Conservation (phyloP, 2,329 filamentous ascomycete species). For the Talaromyces sp. region DNA sequence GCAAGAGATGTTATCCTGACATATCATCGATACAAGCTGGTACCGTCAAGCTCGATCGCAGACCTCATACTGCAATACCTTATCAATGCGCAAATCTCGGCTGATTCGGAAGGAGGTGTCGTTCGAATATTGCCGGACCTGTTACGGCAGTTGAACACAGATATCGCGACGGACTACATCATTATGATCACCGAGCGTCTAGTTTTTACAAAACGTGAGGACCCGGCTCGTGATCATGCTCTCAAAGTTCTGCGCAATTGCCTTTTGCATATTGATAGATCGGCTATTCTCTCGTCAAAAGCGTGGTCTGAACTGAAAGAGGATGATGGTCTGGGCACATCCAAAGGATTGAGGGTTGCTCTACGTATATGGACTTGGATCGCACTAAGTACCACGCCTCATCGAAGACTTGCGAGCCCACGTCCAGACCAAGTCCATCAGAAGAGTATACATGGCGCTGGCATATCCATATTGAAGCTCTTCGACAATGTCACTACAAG, state of each 20-base stretch:
- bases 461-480: slow-evolving; percentile 26
- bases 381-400: slow-evolving; percentile 25
- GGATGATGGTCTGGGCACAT: slow-evolving; percentile 1
- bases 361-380: slow-evolving; percentile 35
- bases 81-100: neutral
- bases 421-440: neutral
- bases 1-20: slow-evolving; percentile 32
- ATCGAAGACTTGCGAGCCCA: slow-evolving; percentile 23
- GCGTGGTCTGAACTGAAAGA: slow-evolving; percentile 27
- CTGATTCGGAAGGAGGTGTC: neutral
- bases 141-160: slow-evolving; percentile 25
- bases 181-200: slow-evolving; percentile 34
- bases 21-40: slow-evolving; percentile 22
- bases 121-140: neutral
- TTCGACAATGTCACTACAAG: slow-evolving; percentile 25
- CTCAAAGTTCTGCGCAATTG: slow-evolving; percentile 34
- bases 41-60: slow-evolving; percentile 23
- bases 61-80: slow-evolving; percentile 25
- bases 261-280: slow-evolving; percentile 23
- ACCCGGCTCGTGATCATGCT: slow-evolving; percentile 17
- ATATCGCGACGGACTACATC: slow-evolving; percentile 28
- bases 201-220: slow-evolving; percentile 22
- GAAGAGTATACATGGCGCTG: slow-evolving; percentile 24
- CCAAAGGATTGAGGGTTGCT: slow-evolving; percentile 24
- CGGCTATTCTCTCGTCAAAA: slow-evolving; percentile 24